Evolutionary conservation across 1,139 yeast genomes (phyloP), one percentile per base, ranked within the genome.

Genomic region (Blastobotrys illinoisensis): DNA sequence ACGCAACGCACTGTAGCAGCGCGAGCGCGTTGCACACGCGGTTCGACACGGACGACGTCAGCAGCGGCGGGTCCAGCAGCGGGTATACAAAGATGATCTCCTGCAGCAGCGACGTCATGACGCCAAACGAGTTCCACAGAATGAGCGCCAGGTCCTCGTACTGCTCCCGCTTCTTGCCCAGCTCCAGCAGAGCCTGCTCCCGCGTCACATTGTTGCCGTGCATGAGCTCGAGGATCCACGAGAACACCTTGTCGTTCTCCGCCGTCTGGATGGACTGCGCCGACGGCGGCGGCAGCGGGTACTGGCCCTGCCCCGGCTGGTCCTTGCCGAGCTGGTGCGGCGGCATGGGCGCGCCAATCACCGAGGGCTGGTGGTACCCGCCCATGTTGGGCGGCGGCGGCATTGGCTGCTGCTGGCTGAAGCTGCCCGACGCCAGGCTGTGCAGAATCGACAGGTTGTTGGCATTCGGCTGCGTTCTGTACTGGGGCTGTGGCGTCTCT

Each of bases 11-110:
- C 70, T 93, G 99, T 61, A 93, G 77, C 52, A 93, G 78, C 6
- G 97, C 98, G 64, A 93, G 76, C 1, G 98, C 98, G 72, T 93
- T 93, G 71, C 99, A 93, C 9, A 93, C 98, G 52, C 98, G 77
- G 68, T 91, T 93, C 2, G 96, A 86, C n/a, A 90, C 85, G 9
- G 89, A 81, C 11, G 95, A 89, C 3, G 93, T 85, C 58, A 93
- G 78, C 50, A 81, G 83, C 36, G 96, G 97, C 13, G 98, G 97
- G 48, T 88, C 86, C 58, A 93, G 76, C 66, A 85, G 79, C 16
- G 98, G 97, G 67, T 93, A 93, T 2, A 91, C 97, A 3, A 89
- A 79, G 49, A 90, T 84, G 54, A 93, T 90, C 68, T 93, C 99
- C 68, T 89, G 95, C 58, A 93, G 72, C 50, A 93, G 74, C 14